Conservation (phyloP, 257 asterid genomes). For the Prunella vulgaris region DNA sequence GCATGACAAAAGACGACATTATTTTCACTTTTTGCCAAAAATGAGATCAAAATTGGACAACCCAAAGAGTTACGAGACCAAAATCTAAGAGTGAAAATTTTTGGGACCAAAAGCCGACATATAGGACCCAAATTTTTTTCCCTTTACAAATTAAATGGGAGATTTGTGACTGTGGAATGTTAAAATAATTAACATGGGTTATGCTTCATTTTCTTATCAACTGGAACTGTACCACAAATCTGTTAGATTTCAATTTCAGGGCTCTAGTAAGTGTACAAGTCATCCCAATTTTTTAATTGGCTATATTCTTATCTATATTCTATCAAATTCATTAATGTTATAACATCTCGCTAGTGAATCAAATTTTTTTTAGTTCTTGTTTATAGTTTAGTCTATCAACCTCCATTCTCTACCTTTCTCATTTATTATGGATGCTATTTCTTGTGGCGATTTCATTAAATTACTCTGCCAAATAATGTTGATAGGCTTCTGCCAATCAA, state of each 20-base stretch:
- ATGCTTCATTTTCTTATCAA: not conserved
- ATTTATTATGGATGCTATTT: not conserved
- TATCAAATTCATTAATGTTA: not conserved
- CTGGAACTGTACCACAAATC: not conserved
- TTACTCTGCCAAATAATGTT: slow-evolving; percentile 16
- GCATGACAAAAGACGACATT: no score
- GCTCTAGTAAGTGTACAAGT: not conserved
- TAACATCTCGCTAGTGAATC: slow-evolving; percentile 1
- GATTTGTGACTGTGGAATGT: not conserved
- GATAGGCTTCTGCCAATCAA: slow-evolving; percentile 74
- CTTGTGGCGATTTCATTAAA: slow-evolving; percentile 8
- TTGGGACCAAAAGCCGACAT: no score
- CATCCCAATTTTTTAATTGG: not conserved
- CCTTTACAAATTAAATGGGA: not conserved
- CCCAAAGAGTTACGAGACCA: no score
- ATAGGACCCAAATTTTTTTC: no score
- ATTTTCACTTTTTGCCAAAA: no score
- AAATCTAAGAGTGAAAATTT: no score
- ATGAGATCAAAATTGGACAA: no score
- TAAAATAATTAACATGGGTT: not conserved
- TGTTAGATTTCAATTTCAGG: not conserved
- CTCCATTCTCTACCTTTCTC: slow-evolving; percentile 3
- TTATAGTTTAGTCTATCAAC: not conserved
- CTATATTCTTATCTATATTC: not conserved
- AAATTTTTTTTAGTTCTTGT: not conserved